These are phyloP conservation scores for Citrus cavaleriei DNA, from an alignment of 345 rosid species.

Conservation along the genomic window DNA sequence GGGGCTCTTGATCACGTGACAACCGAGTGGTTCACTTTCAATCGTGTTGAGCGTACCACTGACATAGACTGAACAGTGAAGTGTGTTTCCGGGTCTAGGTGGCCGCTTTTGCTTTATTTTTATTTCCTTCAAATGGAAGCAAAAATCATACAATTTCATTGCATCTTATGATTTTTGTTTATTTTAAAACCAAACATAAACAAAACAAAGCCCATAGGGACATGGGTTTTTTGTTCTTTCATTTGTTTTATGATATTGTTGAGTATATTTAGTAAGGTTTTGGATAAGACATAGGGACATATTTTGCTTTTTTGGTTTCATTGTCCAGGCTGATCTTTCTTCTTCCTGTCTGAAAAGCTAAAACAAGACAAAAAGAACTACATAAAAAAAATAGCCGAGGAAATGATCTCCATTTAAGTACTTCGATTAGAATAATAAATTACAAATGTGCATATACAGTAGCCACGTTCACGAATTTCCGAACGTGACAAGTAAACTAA, in stretches of 20 bases:
- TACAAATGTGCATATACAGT: not conserved
- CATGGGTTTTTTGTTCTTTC: not conserved
- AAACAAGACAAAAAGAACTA: conserved; percentile 8
- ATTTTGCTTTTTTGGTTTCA: not conserved
- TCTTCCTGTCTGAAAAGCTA: not conserved
- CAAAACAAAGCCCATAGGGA: not conserved
- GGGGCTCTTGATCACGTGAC: conserved; percentile 3
- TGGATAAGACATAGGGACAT: conserved; percentile 2
- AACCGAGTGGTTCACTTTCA: not conserved
- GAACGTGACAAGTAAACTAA: not conserved
- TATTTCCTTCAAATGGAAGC: not conserved
- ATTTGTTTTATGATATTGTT: not conserved
- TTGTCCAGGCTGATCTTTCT: not conserved
- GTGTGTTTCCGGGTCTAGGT: not conserved
- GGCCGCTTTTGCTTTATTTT: not conserved
- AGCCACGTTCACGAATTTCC: not conserved
- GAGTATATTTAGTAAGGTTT: not conserved
- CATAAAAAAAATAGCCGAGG: not conserved
- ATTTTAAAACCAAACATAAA: not conserved
- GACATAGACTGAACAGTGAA: not conserved
- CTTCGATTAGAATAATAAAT: not conserved
- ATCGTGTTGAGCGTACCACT: not conserved
- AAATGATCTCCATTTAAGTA: not conserved
- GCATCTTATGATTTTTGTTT: not conserved
- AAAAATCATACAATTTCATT: not conserved